Evolutionary conservation across 306 rosid genomes (phyloP).

Genomic region (Casuarina cunninghamiana): DNA sequence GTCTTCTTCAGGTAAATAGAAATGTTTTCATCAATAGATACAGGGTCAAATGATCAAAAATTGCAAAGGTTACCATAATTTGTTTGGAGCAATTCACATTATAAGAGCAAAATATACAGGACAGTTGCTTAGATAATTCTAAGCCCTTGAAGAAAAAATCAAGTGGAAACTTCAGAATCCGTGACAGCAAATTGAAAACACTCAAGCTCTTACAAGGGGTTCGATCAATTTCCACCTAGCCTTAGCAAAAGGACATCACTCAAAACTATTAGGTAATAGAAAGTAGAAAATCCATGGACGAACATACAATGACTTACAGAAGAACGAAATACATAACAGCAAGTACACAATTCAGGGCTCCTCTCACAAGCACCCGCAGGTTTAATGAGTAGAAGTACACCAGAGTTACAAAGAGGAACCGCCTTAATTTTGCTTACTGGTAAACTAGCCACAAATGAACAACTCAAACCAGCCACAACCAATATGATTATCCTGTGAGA

Average conservation of each 20-base stretch:
- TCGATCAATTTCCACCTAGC: background rate
- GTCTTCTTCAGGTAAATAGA: background rate
- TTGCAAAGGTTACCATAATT: background rate
- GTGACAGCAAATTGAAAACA: background rate
- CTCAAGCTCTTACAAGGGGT: background rate
- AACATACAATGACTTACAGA: background rate
- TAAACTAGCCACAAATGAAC: background rate
- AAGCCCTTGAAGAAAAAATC: background rate
- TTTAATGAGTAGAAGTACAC: background rate
- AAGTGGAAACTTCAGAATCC: background rate
- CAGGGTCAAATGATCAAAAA: background rate
- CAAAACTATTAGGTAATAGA: background rate
- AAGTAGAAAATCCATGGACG: background rate
- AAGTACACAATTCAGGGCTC: background rate
- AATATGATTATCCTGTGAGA: background rate
- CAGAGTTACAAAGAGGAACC: no score
- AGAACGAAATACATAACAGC: background rate
- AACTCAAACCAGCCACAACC: background rate
- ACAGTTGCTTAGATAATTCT: background rate
- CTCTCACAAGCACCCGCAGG: background rate
- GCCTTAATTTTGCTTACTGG: no score
- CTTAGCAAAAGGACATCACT: background rate
- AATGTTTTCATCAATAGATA: background rate
- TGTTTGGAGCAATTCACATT: background rate
- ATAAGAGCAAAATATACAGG: background rate